These are phyloP conservation scores for Moringa oleifera DNA, from an alignment of 345 rosid species.

Conservation along the genomic window DNA sequence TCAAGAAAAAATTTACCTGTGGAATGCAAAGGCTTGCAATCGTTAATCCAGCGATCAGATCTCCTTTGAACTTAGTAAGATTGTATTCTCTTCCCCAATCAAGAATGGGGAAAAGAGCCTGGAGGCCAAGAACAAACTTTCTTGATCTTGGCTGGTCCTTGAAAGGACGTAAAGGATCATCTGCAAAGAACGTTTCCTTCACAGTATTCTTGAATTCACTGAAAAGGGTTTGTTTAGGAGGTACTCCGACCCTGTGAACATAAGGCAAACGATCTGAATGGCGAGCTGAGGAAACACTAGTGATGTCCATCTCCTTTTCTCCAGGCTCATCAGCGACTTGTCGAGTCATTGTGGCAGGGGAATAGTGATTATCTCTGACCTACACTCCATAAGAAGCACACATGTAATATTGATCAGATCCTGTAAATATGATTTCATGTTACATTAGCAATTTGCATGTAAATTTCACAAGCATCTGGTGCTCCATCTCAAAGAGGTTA, in stretches of 20 bases:
- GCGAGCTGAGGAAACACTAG: too few relatives aligned
- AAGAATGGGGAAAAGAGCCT: constrained; percentile 71
- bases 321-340: too few relatives aligned
- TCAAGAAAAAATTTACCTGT: constrained; percentile 38
- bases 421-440: too few relatives aligned
- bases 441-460: too few relatives aligned
- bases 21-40: constrained; percentile 97
- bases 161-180: constrained; percentile 77
- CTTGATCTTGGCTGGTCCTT: constrained; percentile 63
- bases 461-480: too few relatives aligned
- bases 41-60: constrained; percentile 78
- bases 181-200: constrained; percentile 81
- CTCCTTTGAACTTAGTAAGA: constrained; percentile 54
- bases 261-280: too few relatives aligned
- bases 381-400: too few relatives aligned
- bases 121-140: constrained; percentile 55
- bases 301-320: constrained; percentile 10
- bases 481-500: too few relatives aligned
- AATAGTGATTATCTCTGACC: too few relatives aligned
- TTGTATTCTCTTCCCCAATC: constrained; percentile 62
- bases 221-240: constrained; percentile 69
- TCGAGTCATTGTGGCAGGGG: too few relatives aligned
- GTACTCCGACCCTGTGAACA: constrained; percentile 68
- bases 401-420: too few relatives aligned
- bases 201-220: constrained; percentile 49